phyloP scores from a whole-genome alignment of 495 filamentous ascomycete genomes.

The Annulohypoxylon moriforme region DNA sequence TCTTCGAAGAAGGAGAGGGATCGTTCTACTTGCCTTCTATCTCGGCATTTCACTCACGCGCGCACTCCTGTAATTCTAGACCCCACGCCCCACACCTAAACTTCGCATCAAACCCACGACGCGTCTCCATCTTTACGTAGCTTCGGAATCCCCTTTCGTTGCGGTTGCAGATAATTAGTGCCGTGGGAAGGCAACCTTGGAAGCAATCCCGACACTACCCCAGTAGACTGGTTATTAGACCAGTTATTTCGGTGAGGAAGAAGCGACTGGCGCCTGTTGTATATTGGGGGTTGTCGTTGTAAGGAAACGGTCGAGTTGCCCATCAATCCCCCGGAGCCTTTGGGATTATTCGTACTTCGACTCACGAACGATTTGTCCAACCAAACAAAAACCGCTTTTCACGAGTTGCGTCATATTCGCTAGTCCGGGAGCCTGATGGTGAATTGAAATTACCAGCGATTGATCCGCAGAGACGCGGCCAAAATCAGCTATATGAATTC shows the following conservation, averaged over 20 bases:
- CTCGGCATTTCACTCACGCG: slow-evolving; percentile 24
- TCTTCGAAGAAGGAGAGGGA: neutral
- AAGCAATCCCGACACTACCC: slow-evolving; percentile 20
- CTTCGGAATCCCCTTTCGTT: slow-evolving; percentile 11
- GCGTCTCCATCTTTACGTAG: slow-evolving; percentile 41
- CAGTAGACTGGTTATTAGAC: slow-evolving; percentile 49
- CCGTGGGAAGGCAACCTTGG: slow-evolving; percentile 8
- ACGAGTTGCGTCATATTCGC: slow-evolving; percentile 12
- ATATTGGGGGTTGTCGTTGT: slow-evolving; percentile 27
- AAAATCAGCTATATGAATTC: slow-evolving; percentile 51
- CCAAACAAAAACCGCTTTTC: neutral
- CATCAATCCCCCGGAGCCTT: slow-evolving; percentile 1
- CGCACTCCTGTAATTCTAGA: slow-evolving; percentile 50
- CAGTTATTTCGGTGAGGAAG: slow-evolving; percentile 33
- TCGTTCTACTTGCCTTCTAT: slow-evolving; percentile 9
- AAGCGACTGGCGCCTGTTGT: slow-evolving; percentile 15
- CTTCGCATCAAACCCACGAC: slow-evolving; percentile 37
- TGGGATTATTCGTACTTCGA: slow-evolving; percentile 18
- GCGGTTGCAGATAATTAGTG: slow-evolving; percentile 14
- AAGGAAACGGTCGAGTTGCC: slow-evolving; percentile 6
- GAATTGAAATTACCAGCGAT: slow-evolving; percentile 30
- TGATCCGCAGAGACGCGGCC: slow-evolving; percentile 44
- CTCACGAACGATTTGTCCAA: neutral
- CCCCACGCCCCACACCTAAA: slow-evolving; percentile 39
- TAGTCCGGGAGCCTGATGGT: slow-evolving; percentile 34